Percentiles rank a stretch among this genome's conserved stretches.
Evolutionary conservation across 2,329 filamentous ascomycete genomes (phyloP).

Genomic region (Cladophialophora exuberans): DNA sequence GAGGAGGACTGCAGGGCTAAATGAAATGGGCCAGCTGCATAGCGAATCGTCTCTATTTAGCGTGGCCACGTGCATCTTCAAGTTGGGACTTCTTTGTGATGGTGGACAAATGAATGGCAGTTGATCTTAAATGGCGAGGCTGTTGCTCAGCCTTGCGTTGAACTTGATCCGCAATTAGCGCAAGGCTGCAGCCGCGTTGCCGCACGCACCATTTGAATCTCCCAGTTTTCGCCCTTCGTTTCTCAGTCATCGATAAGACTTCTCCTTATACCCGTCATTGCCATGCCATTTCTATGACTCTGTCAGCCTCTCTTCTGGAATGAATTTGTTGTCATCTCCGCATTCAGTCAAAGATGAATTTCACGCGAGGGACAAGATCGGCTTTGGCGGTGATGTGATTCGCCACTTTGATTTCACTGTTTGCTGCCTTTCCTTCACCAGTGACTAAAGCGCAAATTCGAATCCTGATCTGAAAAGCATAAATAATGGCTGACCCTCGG

Average conservation of each 20-base stretch:
- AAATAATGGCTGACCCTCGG: slow-evolving; percentile 44
- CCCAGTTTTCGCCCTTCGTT: no score
- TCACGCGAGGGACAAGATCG: not conserved
- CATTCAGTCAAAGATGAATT: not conserved
- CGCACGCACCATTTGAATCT: slow-evolving; percentile 4
- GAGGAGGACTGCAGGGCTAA: no score
- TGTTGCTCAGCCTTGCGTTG: slow-evolving; percentile 5
- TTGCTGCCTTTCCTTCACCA: slow-evolving; percentile 1
- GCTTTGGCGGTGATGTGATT: slow-evolving; percentile 12
- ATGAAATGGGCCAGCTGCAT: no score
- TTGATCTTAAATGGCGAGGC: not conserved
- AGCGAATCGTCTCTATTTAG: no score
- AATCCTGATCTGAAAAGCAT: not conserved
- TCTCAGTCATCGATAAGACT: no score
- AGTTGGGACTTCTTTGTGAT: slow-evolving; percentile 2
- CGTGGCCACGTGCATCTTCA: no score
- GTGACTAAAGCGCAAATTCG: not conserved
- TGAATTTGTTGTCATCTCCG: no score
- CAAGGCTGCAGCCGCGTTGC: slow-evolving; percentile 19
- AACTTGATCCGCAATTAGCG: no score
- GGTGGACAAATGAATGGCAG: slow-evolving; percentile 1
- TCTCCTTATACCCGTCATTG: no score
- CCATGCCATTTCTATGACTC: no score
- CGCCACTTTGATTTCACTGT: slow-evolving; percentile 18
- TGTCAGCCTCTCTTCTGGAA: no score